These are phyloP conservation scores for Xylaria multiplex DNA, from an alignment of 2,329 filamentous ascomycete genomes.

Conservation along the genomic window DNA sequence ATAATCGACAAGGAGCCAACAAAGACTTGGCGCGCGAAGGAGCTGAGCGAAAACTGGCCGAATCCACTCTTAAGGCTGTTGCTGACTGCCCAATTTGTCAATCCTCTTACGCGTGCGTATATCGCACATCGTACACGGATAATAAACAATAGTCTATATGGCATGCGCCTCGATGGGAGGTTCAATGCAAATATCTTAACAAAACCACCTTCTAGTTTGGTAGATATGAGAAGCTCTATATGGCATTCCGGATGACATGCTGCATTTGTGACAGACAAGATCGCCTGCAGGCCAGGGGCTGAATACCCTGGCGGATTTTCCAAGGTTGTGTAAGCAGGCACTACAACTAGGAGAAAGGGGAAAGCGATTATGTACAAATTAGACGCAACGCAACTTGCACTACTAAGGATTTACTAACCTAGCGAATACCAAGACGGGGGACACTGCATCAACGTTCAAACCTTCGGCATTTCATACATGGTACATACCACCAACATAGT, in stretches of 20 bases:
- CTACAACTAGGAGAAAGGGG: background rate
- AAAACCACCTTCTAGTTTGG: constrained; percentile 10
- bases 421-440: constrained; percentile 1
- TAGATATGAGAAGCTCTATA: constrained; percentile 1
- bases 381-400: background rate
- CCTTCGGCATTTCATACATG: background rate
- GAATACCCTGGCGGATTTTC: background rate
- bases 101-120: background rate
- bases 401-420: background rate
- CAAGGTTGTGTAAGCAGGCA: constrained; percentile 13
- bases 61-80: constrained; percentile 40
- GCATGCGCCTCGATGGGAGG: background rate
- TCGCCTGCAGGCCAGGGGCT: background rate
- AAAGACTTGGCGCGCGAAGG: constrained; percentile 32
- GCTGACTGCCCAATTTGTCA: constrained; percentile 32
- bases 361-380: background rate
- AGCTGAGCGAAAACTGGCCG: constrained; percentile 14
- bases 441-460: constrained; percentile 3
- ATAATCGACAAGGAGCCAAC: constrained; percentile 14
- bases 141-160: background rate
- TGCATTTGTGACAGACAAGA: background rate
- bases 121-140: background rate
- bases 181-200: constrained; percentile 8
- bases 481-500: background rate
- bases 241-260: background rate